Evolutionary conservation across 345 rosid genomes (phyloP).

Genomic region (Gossypium arboreum): DNA sequence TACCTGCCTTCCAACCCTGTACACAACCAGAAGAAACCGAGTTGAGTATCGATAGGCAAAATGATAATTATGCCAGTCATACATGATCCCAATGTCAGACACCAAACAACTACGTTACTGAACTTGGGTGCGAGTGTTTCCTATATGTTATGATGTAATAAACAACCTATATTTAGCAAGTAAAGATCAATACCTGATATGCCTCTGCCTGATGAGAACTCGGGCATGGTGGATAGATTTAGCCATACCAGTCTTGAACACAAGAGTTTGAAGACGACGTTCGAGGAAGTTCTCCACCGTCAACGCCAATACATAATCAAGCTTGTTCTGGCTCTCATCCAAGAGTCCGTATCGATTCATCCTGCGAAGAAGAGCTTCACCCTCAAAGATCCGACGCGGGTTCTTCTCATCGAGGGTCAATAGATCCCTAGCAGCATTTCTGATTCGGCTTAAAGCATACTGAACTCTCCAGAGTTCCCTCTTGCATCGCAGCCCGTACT

Average conservation of each 20-base stretch:
- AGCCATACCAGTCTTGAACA: slow-evolving; percentile 68
- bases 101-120: neutral
- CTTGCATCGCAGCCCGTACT: too few species aligned
- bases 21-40: neutral
- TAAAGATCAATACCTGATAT: neutral
- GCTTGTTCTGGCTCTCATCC: slow-evolving; percentile 49
- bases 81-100: neutral
- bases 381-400: slow-evolving; percentile 1
- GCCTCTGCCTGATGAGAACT: slow-evolving; percentile 44
- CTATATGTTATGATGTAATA: neutral
- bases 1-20: slow-evolving; percentile 71
- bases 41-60: neutral
- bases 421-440: slow-evolving; percentile 24
- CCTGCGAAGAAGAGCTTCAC: neutral
- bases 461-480: too few species aligned
- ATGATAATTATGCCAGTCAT: neutral
- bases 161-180: neutral
- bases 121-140: neutral
- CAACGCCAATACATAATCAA: slow-evolving; percentile 64
- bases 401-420: slow-evolving; percentile 61
- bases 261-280: slow-evolving; percentile 29
- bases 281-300: slow-evolving; percentile 1
- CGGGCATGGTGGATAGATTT: slow-evolving; percentile 61
- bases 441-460: too few species aligned
- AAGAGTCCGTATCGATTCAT: too few species aligned